phyloP scores from a whole-genome alignment of 1,284 basidiomycete species.

The Sanghuangporus weigelae region DNA sequence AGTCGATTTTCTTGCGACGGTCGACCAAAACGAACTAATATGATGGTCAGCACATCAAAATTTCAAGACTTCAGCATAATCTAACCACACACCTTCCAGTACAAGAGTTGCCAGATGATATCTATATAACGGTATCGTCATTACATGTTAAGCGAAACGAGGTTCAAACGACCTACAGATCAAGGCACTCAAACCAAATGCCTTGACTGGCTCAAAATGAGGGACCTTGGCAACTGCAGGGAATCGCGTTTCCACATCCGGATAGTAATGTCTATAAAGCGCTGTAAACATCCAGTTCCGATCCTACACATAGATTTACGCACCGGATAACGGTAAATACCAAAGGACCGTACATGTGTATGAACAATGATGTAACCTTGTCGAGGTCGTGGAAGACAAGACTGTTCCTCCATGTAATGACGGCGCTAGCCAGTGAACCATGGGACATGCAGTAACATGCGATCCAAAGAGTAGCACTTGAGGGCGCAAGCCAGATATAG shows the following conservation, averaged over 20 bases:
- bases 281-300: conserved; percentile 17
- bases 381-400: conserved; percentile 95
- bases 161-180: conserved; percentile 52
- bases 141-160: conserved; percentile 15
- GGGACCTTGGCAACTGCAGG: conserved; percentile 71
- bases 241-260: conserved; percentile 67
- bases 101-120: conserved; percentile 81
- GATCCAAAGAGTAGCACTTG: conserved; percentile 69
- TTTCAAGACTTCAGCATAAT: conserved; percentile 9
- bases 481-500: conserved; percentile 82
- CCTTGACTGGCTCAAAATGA: conserved; percentile 54
- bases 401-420: conserved; percentile 95
- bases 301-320: conserved; percentile 23
- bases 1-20: conserved; percentile 79
- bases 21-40: conserved; percentile 79
- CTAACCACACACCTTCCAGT: conserved; percentile 68
- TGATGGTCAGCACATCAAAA: conserved; percentile 1
- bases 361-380: conserved; percentile 87
- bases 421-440: conserved; percentile 85
- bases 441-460: conserved; percentile 86
- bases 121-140: conserved; percentile 40
- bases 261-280: conserved; percentile 74
- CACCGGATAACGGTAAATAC: conserved; percentile 86
- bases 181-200: conserved; percentile 62
- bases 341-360: conserved; percentile 86